Percentiles rank a stretch among this genome's conserved stretches.
These are phyloP conservation scores for Austropuccinia psidii DNA, from an alignment of 1,284 basidiomycete species.

Conservation along the genomic window DNA sequence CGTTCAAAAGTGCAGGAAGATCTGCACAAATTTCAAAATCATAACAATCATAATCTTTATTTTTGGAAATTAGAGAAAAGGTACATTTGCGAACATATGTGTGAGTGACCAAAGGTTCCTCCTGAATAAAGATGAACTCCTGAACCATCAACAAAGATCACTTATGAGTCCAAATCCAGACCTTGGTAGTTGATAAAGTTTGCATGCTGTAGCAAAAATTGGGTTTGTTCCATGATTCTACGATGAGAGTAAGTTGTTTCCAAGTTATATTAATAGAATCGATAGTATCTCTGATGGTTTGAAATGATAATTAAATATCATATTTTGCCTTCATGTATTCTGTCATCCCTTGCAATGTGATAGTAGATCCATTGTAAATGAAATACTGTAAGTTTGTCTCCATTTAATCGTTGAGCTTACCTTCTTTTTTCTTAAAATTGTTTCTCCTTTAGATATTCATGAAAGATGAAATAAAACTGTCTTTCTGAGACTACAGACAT, in stretches of 20 bases:
- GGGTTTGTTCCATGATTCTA: not conserved
- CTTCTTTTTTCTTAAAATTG: not conserved
- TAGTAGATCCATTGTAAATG: not conserved
- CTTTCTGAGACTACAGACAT: no score
- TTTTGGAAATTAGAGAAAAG: no score
- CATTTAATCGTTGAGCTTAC: not conserved
- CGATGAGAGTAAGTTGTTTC: not conserved
- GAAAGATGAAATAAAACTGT: no score
- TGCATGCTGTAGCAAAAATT: not conserved
- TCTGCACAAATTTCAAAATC: not conserved
- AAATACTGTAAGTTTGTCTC: not conserved
- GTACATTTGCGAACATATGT: no score
- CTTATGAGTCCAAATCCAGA: not conserved
- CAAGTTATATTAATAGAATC: not conserved
- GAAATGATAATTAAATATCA: not conserved
- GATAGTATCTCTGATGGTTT: slow-evolving; percentile 2
- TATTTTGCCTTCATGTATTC: not conserved
- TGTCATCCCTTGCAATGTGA: not conserved
- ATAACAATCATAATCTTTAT: not conserved
- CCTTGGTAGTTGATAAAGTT: not conserved
- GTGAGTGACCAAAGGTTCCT: no score
- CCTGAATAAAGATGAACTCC: not conserved
- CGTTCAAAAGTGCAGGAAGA: not conserved
- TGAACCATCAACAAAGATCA: not conserved
- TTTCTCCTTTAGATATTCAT: no score